A percentile compares a stretch with the other conserved stretches of the same genome.
Conservation (phyloP, 805 yeast genomes). For the Ogataea trehaloabstinens region DNA sequence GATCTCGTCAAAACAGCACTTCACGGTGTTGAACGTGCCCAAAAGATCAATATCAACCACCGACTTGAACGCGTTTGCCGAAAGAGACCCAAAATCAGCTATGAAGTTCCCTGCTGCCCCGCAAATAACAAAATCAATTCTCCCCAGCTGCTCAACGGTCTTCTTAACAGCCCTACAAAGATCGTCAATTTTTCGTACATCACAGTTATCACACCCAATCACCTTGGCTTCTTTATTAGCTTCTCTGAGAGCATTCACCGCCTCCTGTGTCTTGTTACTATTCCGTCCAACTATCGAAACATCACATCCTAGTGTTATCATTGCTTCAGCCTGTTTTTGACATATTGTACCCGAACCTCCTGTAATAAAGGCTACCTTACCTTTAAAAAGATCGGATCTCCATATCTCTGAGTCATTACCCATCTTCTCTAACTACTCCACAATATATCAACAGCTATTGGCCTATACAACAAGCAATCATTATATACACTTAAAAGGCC, state of each 20-base stretch:
- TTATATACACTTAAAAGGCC: too few relatives aligned
- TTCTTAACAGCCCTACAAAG: conserved; percentile 59
- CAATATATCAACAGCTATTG: too few relatives aligned
- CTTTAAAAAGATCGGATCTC: conserved; percentile 69
- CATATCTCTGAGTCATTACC: too few relatives aligned
- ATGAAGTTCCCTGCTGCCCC: conserved; percentile 97
- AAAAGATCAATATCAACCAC: conserved; percentile 84
- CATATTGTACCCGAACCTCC: conserved; percentile 98
- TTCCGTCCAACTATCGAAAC: conserved; percentile 86
- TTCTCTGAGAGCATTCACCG: conserved; percentile 62
- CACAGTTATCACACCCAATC: conserved; percentile 67
- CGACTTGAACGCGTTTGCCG: conserved; percentile 83
- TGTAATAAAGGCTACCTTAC: conserved; percentile 85
- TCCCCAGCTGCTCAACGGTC: conserved; percentile 69
- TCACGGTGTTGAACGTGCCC: conserved; percentile 87
- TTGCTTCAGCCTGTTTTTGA: conserved; percentile 81
- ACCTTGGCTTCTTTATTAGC: conserved; percentile 64
- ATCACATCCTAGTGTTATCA: conserved; percentile 80
- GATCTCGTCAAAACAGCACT: conserved; percentile 72
- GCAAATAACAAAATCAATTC: conserved; percentile 82
- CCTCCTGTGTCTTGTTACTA: conserved; percentile 57
- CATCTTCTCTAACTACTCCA: too few relatives aligned
- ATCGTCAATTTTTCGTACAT: conserved; percentile 70
- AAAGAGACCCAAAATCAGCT: conserved; percentile 71
- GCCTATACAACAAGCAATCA: too few relatives aligned